Percentiles rank a stretch among this genome's conserved stretches.
These are phyloP conservation scores for Anisogramma anomala DNA, from an alignment of 2,329 filamentous ascomycete genomes.

Conservation along the genomic window DNA sequence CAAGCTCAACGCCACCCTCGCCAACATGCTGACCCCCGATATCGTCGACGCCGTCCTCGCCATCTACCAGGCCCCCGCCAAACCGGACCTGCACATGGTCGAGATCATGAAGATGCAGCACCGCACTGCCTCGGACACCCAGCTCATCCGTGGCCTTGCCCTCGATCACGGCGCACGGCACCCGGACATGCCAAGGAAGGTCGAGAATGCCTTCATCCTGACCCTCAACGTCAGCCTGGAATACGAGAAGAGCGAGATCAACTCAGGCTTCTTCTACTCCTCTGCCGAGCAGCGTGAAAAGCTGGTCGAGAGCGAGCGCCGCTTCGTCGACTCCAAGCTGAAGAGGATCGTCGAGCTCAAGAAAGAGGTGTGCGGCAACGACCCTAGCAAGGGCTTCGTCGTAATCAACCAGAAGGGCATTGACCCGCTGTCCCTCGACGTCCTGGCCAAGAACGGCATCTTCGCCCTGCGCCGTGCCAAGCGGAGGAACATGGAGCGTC, in stretches of 20 bases:
- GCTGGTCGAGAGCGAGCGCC: slow-evolving; percentile 91
- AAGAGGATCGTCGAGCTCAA: slow-evolving; percentile 97
- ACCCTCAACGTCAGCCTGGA: slow-evolving; percentile 94
- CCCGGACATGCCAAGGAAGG: slow-evolving; percentile 93
- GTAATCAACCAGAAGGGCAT: slow-evolving; percentile 99
- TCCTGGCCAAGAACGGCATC: slow-evolving; percentile 96
- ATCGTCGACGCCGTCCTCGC: slow-evolving; percentile 94
- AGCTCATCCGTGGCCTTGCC: slow-evolving; percentile 84
- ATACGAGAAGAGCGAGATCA: slow-evolving; percentile 99
- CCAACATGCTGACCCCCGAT: slow-evolving; percentile 81
- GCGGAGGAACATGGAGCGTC: slow-evolving; percentile 96
- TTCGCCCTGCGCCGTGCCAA: slow-evolving; percentile 88
- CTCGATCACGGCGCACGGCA: slow-evolving; percentile 93
- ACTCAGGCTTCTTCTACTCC: slow-evolving; percentile 97
- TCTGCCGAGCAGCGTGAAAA: slow-evolving; percentile 95
- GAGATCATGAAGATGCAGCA: slow-evolving; percentile 99
- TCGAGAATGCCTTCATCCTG: slow-evolving; percentile 91
- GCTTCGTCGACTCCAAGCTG: slow-evolving; percentile 91
- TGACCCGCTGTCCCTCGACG: slow-evolving; percentile 87
- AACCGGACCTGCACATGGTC: slow-evolving; percentile 97
- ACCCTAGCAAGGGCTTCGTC: slow-evolving; percentile 90
- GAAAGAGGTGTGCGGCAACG: slow-evolving; percentile 90
- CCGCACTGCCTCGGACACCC: slow-evolving; percentile 87
- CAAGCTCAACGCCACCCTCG: slow-evolving; percentile 82
- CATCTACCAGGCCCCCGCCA: slow-evolving; percentile 79